These are phyloP conservation scores for Botrytis paeoniae DNA, from an alignment of 2,329 filamentous ascomycete genomes.

Conservation along the genomic window DNA sequence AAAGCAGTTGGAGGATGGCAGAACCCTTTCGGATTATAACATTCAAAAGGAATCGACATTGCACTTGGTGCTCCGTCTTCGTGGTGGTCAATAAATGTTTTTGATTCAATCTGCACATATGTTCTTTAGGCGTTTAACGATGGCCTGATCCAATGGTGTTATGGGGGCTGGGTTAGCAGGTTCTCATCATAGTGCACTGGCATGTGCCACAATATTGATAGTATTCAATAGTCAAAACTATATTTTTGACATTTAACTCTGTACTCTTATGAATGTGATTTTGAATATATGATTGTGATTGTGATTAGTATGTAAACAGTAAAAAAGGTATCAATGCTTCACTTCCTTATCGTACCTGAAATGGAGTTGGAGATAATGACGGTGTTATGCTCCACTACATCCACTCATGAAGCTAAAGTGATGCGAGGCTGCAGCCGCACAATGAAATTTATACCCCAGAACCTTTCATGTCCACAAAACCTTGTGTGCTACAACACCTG, in stretches of 20 bases:
- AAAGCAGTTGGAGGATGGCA: conserved; percentile 72
- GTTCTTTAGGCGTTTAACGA: conserved; percentile 10
- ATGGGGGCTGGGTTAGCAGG: conserved; percentile 9
- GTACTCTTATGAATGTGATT: not conserved
- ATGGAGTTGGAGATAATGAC: not conserved
- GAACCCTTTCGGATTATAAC: conserved; percentile 81
- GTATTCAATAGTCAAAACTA: conserved; percentile 19
- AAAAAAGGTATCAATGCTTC: not conserved
- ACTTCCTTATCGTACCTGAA: not conserved
- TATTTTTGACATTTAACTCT: conserved; percentile 15
- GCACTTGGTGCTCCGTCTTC: conserved; percentile 67
- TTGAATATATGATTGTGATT: not conserved
- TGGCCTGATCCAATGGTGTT: conserved; percentile 13
- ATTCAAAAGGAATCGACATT: conserved; percentile 78
- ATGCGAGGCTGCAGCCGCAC: conserved; percentile 17
- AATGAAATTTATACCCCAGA: conserved; percentile 7
- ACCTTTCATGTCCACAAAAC: not conserved
- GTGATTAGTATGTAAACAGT: not conserved
- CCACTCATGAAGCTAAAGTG: conserved; percentile 11
- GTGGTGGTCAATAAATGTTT: conserved; percentile 51
- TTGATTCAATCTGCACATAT: conserved; percentile 12
- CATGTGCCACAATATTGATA: conserved; percentile 12
- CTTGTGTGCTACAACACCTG: not conserved
- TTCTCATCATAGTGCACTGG: conserved; percentile 12
- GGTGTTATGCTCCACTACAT: not conserved